A percentile compares a stretch with the other conserved stretches of the same genome.
phyloP scores from a whole-genome alignment of 176 grass and related monocot species.

The Bolboschoenus planiculmis region DNA sequence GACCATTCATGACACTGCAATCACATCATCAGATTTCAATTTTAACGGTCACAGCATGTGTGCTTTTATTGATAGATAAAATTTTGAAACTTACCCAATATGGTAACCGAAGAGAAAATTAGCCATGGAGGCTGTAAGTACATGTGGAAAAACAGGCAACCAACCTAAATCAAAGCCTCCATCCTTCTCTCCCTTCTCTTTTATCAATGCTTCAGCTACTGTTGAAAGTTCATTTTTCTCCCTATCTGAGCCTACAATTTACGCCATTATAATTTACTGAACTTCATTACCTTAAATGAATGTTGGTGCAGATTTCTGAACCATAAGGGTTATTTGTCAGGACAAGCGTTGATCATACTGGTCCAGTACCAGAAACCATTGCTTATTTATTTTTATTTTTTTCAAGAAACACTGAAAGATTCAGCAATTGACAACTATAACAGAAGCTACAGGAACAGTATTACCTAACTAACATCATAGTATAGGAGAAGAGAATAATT shows the following conservation, averaged over 20 bases:
- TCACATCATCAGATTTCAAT: conserved; percentile 22
- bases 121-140: conserved; percentile 82
- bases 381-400: not conserved
- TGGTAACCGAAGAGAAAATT: conserved; percentile 96
- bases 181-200: conserved; percentile 23
- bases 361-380: not conserved
- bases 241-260: conserved; percentile 14
- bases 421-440: not conserved
- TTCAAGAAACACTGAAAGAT: not conserved
- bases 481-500: not conserved
- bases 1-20: conserved; percentile 95
- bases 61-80: not conserved
- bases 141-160: conserved; percentile 78
- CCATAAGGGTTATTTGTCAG: not conserved
- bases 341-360: not conserved
- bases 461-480: not conserved
- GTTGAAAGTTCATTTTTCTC: conserved; percentile 1
- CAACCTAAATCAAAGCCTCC: conserved; percentile 53
- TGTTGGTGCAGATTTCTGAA: not conserved
- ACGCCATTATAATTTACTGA: not conserved
- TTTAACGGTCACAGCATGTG: not conserved
- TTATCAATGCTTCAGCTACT: not conserved
- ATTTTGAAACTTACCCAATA: conserved; percentile 62
- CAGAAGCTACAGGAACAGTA: not conserved
- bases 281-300: not conserved